These are phyloP conservation scores for Fraxinus albicans DNA, from an alignment of 305 asterid species.

Conservation along the genomic window DNA sequence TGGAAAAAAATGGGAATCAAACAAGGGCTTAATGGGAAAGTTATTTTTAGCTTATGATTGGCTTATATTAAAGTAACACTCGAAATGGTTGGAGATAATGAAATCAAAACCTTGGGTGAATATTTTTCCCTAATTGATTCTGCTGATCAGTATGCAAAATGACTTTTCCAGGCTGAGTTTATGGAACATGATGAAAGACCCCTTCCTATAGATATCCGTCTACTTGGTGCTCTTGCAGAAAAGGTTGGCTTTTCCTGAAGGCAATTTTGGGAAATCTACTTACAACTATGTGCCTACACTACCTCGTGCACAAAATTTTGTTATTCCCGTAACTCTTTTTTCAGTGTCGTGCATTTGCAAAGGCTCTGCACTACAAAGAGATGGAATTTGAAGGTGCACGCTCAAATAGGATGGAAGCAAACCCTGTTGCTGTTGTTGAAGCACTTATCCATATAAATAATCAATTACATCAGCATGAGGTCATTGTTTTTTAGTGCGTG, in stretches of 20 bases:
- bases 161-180: constrained; percentile 85
- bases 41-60: not conserved
- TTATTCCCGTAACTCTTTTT: constrained; percentile 28
- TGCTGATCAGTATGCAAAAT: constrained; percentile 24
- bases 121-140: constrained; percentile 11
- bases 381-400: constrained; percentile 97
- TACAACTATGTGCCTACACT: constrained; percentile 4
- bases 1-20: too few relatives aligned
- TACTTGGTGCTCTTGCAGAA: constrained; percentile 98
- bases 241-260: constrained; percentile 48
- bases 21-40: not conserved
- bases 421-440: constrained; percentile 96
- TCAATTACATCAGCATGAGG: constrained; percentile 99
- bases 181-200: constrained; percentile 99
- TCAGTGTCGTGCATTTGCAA: constrained; percentile 98
- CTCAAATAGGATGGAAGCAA: constrained; percentile 82
- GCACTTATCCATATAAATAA: constrained; percentile 96
- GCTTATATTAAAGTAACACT: constrained; percentile 11
- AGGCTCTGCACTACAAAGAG: constrained; percentile 98
- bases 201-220: constrained; percentile 96
- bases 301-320: constrained; percentile 1
- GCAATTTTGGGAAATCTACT: constrained; percentile 8
- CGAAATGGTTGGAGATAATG: constrained; percentile 9
- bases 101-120: constrained; percentile 7
- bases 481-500: constrained; percentile 26